Percentiles rank a stretch among this genome's conserved stretches.
These are phyloP conservation scores for Drechslera avenae DNA, from an alignment of 2,329 filamentous ascomycete species.

Conservation along the genomic window DNA sequence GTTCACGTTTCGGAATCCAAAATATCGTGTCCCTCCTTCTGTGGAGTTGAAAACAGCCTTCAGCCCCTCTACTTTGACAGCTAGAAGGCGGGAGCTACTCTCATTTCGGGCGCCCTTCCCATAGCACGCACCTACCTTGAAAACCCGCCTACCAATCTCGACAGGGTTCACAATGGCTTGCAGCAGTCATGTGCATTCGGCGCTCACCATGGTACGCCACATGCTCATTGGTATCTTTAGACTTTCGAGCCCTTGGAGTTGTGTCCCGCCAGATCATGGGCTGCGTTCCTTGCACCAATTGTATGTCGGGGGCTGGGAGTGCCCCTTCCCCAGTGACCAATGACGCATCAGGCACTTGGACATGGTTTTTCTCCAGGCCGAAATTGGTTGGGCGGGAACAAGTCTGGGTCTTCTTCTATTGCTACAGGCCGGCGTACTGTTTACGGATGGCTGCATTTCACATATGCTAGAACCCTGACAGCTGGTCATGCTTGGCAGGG, in stretches of 20 bases:
- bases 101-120: constrained; percentile 27
- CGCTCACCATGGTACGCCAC: constrained; percentile 26
- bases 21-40: constrained; percentile 32
- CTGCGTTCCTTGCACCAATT: constrained; percentile 40
- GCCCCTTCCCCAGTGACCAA: constrained; percentile 20
- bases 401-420: constrained; percentile 16
- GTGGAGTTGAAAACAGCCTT: constrained; percentile 41
- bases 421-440: constrained; percentile 20
- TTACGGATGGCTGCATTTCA: constrained; percentile 34
- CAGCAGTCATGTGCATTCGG: constrained; percentile 33
- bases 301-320: constrained; percentile 21
- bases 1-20: constrained; percentile 32
- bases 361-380: constrained; percentile 19
- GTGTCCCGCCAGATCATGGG: constrained; percentile 25
- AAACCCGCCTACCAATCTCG: constrained; percentile 23
- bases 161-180: constrained; percentile 29
- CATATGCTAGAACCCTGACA: constrained; percentile 26
- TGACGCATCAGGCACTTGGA: constrained; percentile 17
- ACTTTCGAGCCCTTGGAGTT: constrained; percentile 28
- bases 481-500: constrained; percentile 22
- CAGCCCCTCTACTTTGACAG: constrained; percentile 30
- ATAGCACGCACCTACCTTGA: constrained; percentile 14
- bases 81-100: constrained; percentile 32
- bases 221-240: constrained; percentile 28
- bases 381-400: constrained; percentile 17